Percentiles rank a stretch among this genome's conserved stretches.
These are phyloP conservation scores for Dunaliella primolecta DNA, from an alignment of 139 green algal genomes.

Conservation along the genomic window DNA sequence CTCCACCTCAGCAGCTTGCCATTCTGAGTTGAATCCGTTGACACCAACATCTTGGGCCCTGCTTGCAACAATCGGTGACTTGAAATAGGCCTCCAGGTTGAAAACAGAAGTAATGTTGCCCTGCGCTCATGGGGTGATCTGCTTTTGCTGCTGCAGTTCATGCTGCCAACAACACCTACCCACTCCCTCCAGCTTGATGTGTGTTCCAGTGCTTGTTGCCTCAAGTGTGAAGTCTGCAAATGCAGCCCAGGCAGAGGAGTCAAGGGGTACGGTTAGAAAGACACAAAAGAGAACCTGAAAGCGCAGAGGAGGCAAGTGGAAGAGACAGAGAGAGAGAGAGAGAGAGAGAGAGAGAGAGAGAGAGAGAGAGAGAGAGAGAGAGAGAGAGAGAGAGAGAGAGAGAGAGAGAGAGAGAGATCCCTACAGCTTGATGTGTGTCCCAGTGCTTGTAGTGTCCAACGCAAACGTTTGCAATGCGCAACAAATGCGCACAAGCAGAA, in stretches of 20 bases:
- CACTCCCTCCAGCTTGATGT: background rate
- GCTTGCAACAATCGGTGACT: background rate
- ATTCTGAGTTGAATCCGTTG: background rate
- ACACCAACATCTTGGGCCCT: background rate
- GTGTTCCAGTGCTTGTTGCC: background rate
- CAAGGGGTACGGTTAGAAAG: no score
- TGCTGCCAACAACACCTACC: background rate
- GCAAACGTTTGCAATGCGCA: background rate
- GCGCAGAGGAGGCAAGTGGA: background rate
- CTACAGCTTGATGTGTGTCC: background rate
- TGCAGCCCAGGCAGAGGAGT: no score
- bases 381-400: no score
- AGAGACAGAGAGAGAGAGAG: background rate
- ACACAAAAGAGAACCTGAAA: background rate
- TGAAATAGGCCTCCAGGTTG: background rate
- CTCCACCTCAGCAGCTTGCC: background rate
- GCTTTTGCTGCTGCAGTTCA: no score
- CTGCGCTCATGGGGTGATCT: no score
- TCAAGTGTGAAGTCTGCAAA: background rate
- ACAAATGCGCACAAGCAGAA: no score
- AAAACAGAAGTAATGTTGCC: background rate
- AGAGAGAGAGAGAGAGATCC: no score
- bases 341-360: no score
- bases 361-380: no score
- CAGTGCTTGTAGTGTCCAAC: background rate